Evolutionary conservation across 129 eudicot genomes (phyloP).

Genomic region (Heracleum sosnowskyi): DNA sequence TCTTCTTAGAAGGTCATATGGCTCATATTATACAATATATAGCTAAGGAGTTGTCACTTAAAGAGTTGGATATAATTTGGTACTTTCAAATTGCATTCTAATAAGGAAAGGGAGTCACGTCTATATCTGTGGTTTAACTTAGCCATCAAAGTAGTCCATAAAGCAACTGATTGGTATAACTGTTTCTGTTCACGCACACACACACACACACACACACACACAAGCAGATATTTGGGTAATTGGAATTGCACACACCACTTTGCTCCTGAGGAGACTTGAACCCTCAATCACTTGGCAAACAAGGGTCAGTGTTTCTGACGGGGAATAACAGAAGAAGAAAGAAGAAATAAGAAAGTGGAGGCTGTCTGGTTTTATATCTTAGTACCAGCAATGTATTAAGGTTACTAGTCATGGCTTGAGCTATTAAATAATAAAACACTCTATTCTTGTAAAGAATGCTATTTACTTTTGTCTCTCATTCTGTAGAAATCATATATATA

Average conservation of each 20-base stretch:
- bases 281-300: neutral
- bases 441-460: neutral
- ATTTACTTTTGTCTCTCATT: neutral
- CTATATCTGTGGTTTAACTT: neutral
- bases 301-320: neutral
- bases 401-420: neutral
- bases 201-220: too few species aligned
- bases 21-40: neutral
- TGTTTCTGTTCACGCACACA: neutral
- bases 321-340: too few species aligned
- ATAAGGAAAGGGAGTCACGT: too few species aligned
- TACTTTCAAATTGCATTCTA: neutral
- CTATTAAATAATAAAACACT: neutral
- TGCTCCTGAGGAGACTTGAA: too few species aligned
- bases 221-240: too few species aligned
- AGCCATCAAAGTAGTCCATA: neutral
- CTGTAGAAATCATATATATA: neutral
- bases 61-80: neutral
- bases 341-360: too few species aligned
- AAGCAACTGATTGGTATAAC: neutral
- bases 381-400: neutral
- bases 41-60: neutral
- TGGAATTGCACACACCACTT: too few species aligned
- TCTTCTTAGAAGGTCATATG: neutral
- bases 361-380: neutral